phyloP scores from a whole-genome alignment of 768 basidiomycete species.

The Auriscalpium vulgare region DNA sequence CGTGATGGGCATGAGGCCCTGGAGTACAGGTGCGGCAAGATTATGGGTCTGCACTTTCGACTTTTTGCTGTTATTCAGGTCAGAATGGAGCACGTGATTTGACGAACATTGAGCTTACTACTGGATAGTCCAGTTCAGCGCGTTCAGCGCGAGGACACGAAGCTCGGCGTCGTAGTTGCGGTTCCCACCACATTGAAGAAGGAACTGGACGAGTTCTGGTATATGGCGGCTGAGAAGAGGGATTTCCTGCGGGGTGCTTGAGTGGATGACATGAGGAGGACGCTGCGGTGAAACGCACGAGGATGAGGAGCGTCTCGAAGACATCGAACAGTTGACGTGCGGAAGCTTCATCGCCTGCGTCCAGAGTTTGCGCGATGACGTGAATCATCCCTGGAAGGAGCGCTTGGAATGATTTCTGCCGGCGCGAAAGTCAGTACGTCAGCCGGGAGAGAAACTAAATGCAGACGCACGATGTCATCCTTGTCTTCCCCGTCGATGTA shows the following conservation, averaged over 20 bases:
- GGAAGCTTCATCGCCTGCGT: slow-evolving; percentile 67
- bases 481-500: slow-evolving; percentile 89
- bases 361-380: slow-evolving; percentile 80
- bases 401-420: slow-evolving; percentile 77
- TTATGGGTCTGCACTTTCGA: slow-evolving; percentile 83
- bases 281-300: slow-evolving; percentile 39
- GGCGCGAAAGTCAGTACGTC: background rate
- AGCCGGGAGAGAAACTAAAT: background rate
- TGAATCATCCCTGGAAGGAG: slow-evolving; percentile 83
- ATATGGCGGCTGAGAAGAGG: slow-evolving; percentile 90
- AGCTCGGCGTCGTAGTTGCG: slow-evolving; percentile 66
- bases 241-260: slow-evolving; percentile 56
- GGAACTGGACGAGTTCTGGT: slow-evolving; percentile 80
- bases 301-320: slow-evolving; percentile 89
- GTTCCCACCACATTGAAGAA: slow-evolving; percentile 79
- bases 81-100: slow-evolving; percentile 4
- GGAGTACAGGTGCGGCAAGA: slow-evolving; percentile 78
- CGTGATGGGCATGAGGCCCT: slow-evolving; percentile 89
- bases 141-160: slow-evolving; percentile 85
- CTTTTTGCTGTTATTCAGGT: slow-evolving; percentile 66
- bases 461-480: slow-evolving; percentile 61
- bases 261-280: background rate
- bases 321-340: slow-evolving; percentile 92
- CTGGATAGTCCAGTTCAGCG: slow-evolving; percentile 93
- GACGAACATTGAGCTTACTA: slow-evolving; percentile 47